Evolutionary conservation across 2,329 filamentous ascomycete species (phyloP).

Genomic region (Alternaria viburni): DNA sequence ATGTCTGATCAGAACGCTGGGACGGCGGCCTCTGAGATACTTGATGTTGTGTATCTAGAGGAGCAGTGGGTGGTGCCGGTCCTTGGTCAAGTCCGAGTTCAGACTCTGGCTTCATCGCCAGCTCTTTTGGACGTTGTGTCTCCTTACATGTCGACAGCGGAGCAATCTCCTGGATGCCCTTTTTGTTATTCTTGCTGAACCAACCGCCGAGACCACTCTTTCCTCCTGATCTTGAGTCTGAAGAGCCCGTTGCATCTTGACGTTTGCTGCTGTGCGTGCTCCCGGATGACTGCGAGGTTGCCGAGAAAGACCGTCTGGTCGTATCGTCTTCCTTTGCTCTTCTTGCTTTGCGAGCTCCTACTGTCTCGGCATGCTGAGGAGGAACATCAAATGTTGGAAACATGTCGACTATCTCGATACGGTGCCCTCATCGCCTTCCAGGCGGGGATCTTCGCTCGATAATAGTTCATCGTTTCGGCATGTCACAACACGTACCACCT

Average conservation of each 20-base stretch:
- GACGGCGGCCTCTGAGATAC: conserved; percentile 5
- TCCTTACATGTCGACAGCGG: conserved; percentile 20
- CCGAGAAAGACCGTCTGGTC: conserved; percentile 23
- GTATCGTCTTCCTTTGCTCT: conserved; percentile 27
- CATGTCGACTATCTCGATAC: conserved; percentile 21
- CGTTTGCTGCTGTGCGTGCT: conserved; percentile 20
- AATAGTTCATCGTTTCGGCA: conserved; percentile 6
- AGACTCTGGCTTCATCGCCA: background rate
- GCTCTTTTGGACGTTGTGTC: background rate
- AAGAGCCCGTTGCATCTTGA: conserved; percentile 3
- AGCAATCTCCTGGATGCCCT: conserved; percentile 34
- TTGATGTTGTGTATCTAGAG: conserved; percentile 7
- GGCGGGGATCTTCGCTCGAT: conserved; percentile 8
- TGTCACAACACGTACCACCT: background rate
- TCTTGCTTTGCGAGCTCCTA: conserved; percentile 32
- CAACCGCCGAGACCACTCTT: conserved; percentile 22
- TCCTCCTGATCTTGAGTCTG: conserved; percentile 15
- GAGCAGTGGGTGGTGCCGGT: conserved; percentile 21
- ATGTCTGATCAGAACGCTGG: conserved; percentile 4
- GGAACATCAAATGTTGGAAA: conserved; percentile 38
- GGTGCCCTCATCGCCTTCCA: background rate
- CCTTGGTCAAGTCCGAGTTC: conserved; percentile 10
- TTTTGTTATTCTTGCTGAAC: conserved; percentile 29
- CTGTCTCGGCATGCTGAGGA: conserved; percentile 33
- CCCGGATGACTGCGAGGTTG: conserved; percentile 31